phyloP scores from a whole-genome alignment of 768 basidiomycete species.

The Amanita molliuscula region DNA sequence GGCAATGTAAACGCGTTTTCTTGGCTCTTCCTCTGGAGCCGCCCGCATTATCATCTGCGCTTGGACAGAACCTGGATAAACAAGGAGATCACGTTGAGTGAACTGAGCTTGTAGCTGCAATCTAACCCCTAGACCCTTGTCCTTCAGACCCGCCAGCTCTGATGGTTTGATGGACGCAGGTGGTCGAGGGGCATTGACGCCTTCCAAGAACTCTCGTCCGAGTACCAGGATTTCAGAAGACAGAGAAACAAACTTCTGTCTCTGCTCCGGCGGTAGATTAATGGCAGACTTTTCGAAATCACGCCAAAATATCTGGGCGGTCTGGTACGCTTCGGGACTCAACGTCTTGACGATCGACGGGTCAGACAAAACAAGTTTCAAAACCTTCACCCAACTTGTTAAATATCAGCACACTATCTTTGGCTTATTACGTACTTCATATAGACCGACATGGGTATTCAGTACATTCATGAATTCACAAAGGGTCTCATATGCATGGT shows the following conservation, averaged over 20 bases:
- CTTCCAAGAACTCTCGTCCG: constrained; percentile 77
- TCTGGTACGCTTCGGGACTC: constrained; percentile 67
- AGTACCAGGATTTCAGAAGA: constrained; percentile 85
- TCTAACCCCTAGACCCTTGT: constrained; percentile 66
- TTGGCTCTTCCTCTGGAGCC: constrained; percentile 74
- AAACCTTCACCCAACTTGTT: constrained; percentile 36
- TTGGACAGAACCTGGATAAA: constrained; percentile 82
- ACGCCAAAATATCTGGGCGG: constrained; percentile 88
- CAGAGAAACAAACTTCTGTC: constrained; percentile 77
- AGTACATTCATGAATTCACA: constrained; percentile 98
- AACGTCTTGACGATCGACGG: constrained; percentile 54
- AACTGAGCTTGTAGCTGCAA: constrained; percentile 68
- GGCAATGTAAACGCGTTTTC: constrained; percentile 76
- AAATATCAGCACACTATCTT: constrained; percentile 10
- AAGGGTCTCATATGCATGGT: constrained; percentile 80
- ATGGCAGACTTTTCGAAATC: constrained; percentile 99
- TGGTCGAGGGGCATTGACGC: constrained; percentile 49
- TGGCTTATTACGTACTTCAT: constrained; percentile 53
- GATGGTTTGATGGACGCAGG: constrained; percentile 60
- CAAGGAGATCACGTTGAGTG: constrained; percentile 62
- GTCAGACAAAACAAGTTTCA: constrained; percentile 63
- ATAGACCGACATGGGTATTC: constrained; percentile 88
- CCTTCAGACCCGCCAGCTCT: constrained; percentile 65
- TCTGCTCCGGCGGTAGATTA: constrained; percentile 66
- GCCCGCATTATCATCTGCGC: constrained; percentile 91